Evolutionary conservation across 2,329 filamentous ascomycete species (phyloP).

Genomic region (Talaromyces rugulosus): DNA sequence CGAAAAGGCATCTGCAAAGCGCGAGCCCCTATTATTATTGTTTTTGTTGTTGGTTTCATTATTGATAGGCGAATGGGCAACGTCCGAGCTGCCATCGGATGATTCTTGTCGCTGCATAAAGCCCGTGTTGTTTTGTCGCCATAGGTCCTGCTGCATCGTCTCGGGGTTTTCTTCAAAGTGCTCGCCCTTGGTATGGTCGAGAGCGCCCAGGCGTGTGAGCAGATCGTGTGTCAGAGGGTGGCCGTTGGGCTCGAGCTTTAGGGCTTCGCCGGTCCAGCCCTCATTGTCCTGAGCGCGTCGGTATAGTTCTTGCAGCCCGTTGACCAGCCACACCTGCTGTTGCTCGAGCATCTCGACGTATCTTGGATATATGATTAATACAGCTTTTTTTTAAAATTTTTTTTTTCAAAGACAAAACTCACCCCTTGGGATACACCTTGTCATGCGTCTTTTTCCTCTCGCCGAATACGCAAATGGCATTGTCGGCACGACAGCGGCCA

Average conservation of each 20-base stretch:
- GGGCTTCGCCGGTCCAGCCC: slow-evolving; percentile 52
- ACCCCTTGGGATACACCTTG: slow-evolving; percentile 67
- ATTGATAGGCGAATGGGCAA: slow-evolving; percentile 42
- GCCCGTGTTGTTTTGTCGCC: slow-evolving; percentile 47
- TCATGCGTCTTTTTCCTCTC: slow-evolving; percentile 64
- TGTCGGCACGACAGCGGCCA: slow-evolving; percentile 59
- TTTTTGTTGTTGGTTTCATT: slow-evolving; percentile 8
- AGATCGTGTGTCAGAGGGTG: slow-evolving; percentile 62
- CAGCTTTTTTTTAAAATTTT: no score
- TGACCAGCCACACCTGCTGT: slow-evolving; percentile 59
- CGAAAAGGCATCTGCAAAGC: slow-evolving; percentile 11
- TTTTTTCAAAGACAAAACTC: slow-evolving; percentile 22
- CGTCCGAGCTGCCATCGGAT: slow-evolving; percentile 55
- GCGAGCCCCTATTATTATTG: slow-evolving; percentile 5
- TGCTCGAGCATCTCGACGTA: slow-evolving; percentile 66
- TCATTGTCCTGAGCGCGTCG: slow-evolving; percentile 48
- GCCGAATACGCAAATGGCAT: slow-evolving; percentile 62
- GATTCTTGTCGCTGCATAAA: slow-evolving; percentile 52
- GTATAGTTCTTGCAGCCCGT: slow-evolving; percentile 59
- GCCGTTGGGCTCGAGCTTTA: slow-evolving; percentile 50
- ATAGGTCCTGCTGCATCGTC: slow-evolving; percentile 52
- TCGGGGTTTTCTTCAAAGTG: slow-evolving; percentile 57
- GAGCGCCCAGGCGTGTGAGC: slow-evolving; percentile 54
- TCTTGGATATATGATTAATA: slow-evolving; percentile 28
- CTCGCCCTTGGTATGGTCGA: slow-evolving; percentile 51